Base-by-base conservation (phyloP, 768 basidiomycete species). In the Flagelloscypha sp. region DNA sequence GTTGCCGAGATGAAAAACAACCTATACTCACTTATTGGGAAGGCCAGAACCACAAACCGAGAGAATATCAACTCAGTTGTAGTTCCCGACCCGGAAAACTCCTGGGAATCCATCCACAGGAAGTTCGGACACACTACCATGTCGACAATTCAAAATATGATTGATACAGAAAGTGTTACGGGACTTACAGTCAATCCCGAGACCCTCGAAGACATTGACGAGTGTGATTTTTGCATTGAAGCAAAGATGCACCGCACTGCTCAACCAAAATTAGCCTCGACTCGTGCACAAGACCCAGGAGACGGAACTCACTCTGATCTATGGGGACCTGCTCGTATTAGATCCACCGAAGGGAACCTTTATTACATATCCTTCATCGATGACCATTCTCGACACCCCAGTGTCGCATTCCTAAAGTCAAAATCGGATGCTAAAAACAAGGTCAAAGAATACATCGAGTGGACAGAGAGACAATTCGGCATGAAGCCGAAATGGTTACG, bases 171-270 rank as follows among this genome's bases (percentile, higher is more conserved):
- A n/a, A n/a, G n/a, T n/a, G n/a, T n/a, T n/a, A n/a, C n/a, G n/a
- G n/a, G n/a, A n/a, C n/a, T n/a, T n/a, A n/a, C n/a, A n/a, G n/a
- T n/a, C n/a, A n/a, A n/a, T n/a, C n/a, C n/a, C n/a, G n/a, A n/a
- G n/a, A n/a, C n/a, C n/a, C n/a, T n/a, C n/a, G n/a, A n/a, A n/a
- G n/a, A n/a, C n/a, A n/a, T n/a, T n/a, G n/a, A n/a, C n/a, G n/a
- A 50, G 20, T 65, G 62, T 24, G 46, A 54, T 27, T 48, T 49
- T 7, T 68, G 63, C 43, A 48, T 64, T 27, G 40, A 53, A 27
- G 59, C 57, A 1, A 66, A 68, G 37, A 42, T 50, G 7, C 52
- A 56, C 12, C 47, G 51, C 6, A 34, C 32, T 3, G 40, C 54
- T 4, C 57, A 59, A 32, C 63, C 61, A 18, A 45, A 53, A n/a